phyloP scores from a whole-genome alignment of 108 stramenopile species.

The Stephanodiscus triporus region DNA sequence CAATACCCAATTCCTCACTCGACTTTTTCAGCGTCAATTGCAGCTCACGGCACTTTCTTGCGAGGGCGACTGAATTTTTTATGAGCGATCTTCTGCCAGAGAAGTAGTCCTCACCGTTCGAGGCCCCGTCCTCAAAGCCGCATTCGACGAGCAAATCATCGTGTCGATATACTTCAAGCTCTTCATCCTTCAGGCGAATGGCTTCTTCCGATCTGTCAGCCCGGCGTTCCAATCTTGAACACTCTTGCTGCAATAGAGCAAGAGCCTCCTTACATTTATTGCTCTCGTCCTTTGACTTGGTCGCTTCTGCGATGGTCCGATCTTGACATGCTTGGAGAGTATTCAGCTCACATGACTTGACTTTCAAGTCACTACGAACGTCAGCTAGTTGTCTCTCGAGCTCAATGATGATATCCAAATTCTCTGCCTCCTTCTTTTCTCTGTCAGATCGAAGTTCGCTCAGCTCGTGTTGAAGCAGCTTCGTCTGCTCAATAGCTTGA shows the following conservation, averaged over 20 bases:
- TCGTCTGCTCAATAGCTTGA: slow-evolving; percentile 36
- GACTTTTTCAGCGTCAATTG: slow-evolving; percentile 13
- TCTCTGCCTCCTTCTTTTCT: slow-evolving; percentile 33
- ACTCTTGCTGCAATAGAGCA: slow-evolving; percentile 17
- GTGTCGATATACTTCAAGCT: slow-evolving; percentile 38
- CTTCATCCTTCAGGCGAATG: slow-evolving; percentile 38
- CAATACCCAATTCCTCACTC: slow-evolving; percentile 9
- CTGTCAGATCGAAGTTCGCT: slow-evolving; percentile 20
- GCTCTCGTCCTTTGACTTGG: slow-evolving; percentile 17
- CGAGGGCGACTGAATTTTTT: slow-evolving; percentile 40
- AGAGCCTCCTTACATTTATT: slow-evolving; percentile 22
- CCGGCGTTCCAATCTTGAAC: slow-evolving; percentile 13
- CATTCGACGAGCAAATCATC: slow-evolving; percentile 30
- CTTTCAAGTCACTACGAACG: slow-evolving; percentile 44
- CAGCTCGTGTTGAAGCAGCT: slow-evolving; percentile 30
- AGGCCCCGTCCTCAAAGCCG: not conserved
- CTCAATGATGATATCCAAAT: slow-evolving; percentile 33
- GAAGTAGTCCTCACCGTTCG: not conserved
- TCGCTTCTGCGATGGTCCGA: slow-evolving; percentile 18
- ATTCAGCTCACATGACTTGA: slow-evolving; percentile 40
- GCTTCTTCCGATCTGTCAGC: slow-evolving; percentile 28
- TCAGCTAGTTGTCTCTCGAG: slow-evolving; percentile 45
- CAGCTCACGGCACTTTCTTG: slow-evolving; percentile 41
- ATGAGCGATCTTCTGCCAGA: slow-evolving; percentile 25
- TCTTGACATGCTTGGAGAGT: slow-evolving; percentile 31